Evolutionary conservation across 2,329 filamentous ascomycete species (phyloP).

Genomic region (Ophiostoma sp.): DNA sequence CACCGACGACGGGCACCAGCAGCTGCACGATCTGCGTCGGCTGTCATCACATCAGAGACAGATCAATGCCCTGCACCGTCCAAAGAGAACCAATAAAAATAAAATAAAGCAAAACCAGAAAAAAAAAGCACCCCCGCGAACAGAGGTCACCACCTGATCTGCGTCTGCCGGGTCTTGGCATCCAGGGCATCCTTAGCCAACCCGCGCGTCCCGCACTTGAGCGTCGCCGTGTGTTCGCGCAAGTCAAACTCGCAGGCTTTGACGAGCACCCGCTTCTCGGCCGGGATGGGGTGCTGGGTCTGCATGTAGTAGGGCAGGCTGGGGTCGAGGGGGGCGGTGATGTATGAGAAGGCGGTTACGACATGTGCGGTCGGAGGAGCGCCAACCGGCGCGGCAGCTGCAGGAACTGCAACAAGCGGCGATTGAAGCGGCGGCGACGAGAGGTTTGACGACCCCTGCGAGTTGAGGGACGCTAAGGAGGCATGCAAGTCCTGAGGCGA

Average conservation of each 20-base stretch:
- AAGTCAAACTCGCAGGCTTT: constrained; percentile 59
- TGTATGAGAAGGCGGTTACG: background rate
- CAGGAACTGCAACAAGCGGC: background rate
- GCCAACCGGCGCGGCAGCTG: too few relatives aligned
- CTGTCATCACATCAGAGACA: too few relatives aligned
- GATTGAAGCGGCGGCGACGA: background rate
- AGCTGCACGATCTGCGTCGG: too few relatives aligned
- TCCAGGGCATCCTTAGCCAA: constrained; percentile 50
- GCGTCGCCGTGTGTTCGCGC: constrained; percentile 49
- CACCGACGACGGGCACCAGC: too few relatives aligned
- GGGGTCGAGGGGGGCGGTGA: background rate
- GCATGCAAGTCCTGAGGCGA: background rate
- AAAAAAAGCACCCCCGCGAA: background rate
- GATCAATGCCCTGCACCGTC: too few relatives aligned
- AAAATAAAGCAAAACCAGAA: background rate
- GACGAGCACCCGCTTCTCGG: constrained; percentile 57
- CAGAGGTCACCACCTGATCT: constrained; percentile 48
- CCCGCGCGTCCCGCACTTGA: constrained; percentile 57
- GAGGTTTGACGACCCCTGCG: background rate
- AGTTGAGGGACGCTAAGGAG: too few relatives aligned
- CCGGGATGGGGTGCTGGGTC: constrained; percentile 44
- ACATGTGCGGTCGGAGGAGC: too few relatives aligned
- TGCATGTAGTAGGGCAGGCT: constrained; percentile 26
- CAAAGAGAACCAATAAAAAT: background rate
- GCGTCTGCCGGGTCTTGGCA: constrained; percentile 48